Percentiles rank a stretch among this genome's conserved stretches.
Conservation (phyloP, 306 rosid genomes). For the Boehmeria nivea region DNA sequence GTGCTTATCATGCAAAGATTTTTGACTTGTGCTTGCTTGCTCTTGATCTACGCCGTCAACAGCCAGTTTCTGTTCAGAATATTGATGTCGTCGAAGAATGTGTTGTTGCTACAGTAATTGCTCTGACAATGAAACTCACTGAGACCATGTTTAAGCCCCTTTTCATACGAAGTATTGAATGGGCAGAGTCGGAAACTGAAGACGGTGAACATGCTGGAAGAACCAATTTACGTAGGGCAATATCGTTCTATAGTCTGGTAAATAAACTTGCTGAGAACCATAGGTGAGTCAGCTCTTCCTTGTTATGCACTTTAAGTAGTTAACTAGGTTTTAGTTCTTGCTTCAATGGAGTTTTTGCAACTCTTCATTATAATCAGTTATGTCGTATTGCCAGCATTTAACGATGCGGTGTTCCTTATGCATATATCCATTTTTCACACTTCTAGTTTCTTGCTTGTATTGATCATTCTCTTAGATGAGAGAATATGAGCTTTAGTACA, state of each 20-base stretch:
- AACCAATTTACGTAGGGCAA: constrained; percentile 53
- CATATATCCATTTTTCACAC: no score
- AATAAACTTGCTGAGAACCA: constrained; percentile 75
- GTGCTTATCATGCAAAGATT: constrained; percentile 56
- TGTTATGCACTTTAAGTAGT: neutral
- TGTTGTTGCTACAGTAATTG: constrained; percentile 49
- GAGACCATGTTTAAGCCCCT: constrained; percentile 90
- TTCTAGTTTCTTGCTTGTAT: no score
- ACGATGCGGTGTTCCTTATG: no score
- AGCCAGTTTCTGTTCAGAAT: constrained; percentile 49
- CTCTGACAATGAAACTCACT: constrained; percentile 76
- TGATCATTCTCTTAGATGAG: no score
- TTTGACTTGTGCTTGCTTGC: constrained; percentile 74
- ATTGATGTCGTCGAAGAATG: constrained; percentile 58
- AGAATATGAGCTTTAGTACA: no score
- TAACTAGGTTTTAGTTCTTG: no score
- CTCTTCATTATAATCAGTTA: no score
- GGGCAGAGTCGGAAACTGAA: constrained; percentile 69
- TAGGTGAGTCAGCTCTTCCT: constrained; percentile 47
- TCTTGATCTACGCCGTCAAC: constrained; percentile 73
- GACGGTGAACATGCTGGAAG: constrained; percentile 40
- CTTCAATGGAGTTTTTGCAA: no score
- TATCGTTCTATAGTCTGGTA: constrained; percentile 78
- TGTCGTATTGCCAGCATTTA: no score
- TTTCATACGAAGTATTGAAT: constrained; percentile 75